A percentile compares a stretch with the other conserved stretches of the same genome.
phyloP scores from a whole-genome alignment of 257 asterid genomes.

The Handroanthus guayacan region DNA sequence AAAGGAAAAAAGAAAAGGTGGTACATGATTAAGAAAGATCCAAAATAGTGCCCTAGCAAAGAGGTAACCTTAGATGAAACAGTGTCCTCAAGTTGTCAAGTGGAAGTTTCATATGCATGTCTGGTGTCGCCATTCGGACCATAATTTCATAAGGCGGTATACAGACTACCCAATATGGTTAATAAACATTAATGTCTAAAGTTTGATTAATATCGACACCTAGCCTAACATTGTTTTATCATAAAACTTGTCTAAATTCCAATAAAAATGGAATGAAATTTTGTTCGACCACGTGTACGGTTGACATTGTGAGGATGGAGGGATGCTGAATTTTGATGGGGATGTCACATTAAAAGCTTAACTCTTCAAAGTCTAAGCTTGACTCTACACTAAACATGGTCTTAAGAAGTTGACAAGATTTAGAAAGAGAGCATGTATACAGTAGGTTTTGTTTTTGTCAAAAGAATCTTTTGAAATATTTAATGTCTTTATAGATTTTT shows the following conservation, averaged over 20 bases:
- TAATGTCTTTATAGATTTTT: not conserved
- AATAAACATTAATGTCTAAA: constrained; percentile 53
- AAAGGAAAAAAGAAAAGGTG: constrained; percentile 27
- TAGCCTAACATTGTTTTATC: constrained; percentile 19
- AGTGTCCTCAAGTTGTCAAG: constrained; percentile 36
- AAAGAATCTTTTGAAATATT: not conserved
- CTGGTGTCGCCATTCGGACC: constrained; percentile 34
- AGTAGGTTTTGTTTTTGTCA: not conserved
- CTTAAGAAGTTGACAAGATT: constrained; percentile 1
- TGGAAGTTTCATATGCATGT: constrained; percentile 22
- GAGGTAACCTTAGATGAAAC: constrained; percentile 56
- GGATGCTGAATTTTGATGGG: not conserved
- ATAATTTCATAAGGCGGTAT: constrained; percentile 41
- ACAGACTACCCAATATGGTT: constrained; percentile 41
- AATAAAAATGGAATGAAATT: constrained; percentile 12
- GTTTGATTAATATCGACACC: constrained; percentile 36
- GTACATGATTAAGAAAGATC: constrained; percentile 37
- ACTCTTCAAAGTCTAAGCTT: constrained; percentile 7
- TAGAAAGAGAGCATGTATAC: not conserved
- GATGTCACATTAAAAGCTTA: not conserved
- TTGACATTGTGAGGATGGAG: constrained; percentile 17
- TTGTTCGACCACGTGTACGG: constrained; percentile 41
- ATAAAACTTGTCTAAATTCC: constrained; percentile 39
- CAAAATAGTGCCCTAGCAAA: constrained; percentile 53
- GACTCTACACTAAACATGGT: constrained; percentile 33